A percentile compares a stretch with the other conserved stretches of the same genome.
phyloP scores from a whole-genome alignment of 2,329 filamentous ascomycete genomes.

The Didymellaceae sp. region DNA sequence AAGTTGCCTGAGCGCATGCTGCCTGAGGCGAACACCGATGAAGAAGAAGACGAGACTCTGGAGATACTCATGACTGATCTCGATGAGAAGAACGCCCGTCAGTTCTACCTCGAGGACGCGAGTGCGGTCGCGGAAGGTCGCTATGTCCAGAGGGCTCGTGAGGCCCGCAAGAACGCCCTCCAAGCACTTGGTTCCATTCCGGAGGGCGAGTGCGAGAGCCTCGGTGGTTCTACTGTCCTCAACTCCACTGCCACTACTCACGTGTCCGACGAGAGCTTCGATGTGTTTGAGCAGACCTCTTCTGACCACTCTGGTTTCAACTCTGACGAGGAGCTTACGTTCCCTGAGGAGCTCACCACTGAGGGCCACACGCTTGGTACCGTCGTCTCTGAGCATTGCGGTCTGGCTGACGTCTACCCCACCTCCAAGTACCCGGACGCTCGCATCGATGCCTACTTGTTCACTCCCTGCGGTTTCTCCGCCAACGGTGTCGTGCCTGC shows the following conservation, averaged over 20 bases:
- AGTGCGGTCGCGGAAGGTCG: conserved; percentile 87
- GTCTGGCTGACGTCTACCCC: conserved; percentile 88
- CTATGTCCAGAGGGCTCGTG: conserved; percentile 71
- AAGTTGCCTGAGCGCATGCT: conserved; percentile 64
- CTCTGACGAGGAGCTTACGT: conserved; percentile 63
- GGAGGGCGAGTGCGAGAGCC: conserved; percentile 53
- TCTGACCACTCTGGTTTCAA: conserved; percentile 66
- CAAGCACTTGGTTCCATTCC: conserved; percentile 66
- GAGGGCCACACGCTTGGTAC: conserved; percentile 94
- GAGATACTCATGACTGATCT: conserved; percentile 74
- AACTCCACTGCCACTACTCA: conserved; percentile 52
- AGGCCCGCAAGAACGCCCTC: conserved; percentile 66
- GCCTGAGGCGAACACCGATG: conserved; percentile 50
- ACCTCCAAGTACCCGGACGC: conserved; percentile 87
- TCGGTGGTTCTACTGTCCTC: conserved; percentile 44
- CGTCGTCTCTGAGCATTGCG: conserved; percentile 88
- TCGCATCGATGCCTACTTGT: conserved; percentile 93
- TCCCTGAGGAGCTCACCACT: conserved; percentile 79
- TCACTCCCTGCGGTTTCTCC: conserved; percentile 95
- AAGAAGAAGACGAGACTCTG: conserved; percentile 74
- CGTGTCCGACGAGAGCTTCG: conserved; percentile 65
- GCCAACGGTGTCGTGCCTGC: conserved; percentile 95
- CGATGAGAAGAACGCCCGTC: conserved; percentile 69
- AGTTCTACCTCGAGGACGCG: conserved; percentile 79
- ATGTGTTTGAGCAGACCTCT: conserved; percentile 81